Evolutionary conservation across 2,329 filamentous ascomycete genomes (phyloP).

Genomic region (Fusarium sp.): DNA sequence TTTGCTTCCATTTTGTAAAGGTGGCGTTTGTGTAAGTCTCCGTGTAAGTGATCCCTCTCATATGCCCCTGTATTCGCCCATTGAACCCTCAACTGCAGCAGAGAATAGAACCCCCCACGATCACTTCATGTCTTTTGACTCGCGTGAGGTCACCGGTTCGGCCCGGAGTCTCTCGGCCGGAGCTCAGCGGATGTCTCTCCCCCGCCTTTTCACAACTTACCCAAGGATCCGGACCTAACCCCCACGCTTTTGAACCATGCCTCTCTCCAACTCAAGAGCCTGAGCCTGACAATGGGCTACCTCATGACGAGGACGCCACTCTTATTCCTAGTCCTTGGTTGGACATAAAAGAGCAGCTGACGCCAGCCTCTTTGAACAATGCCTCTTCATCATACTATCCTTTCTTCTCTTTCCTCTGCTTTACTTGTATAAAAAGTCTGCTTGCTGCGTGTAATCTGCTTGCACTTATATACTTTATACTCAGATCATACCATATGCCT

Average conservation of each 20-base stretch:
- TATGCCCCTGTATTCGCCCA: background rate
- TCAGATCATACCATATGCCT: conserved; percentile 32
- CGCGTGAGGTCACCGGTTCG: conserved; percentile 31
- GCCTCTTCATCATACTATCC: conserved; percentile 10
- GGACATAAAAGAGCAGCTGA: conserved; percentile 45
- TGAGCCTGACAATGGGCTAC: conserved; percentile 20
- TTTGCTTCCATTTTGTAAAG: background rate
- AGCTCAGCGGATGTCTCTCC: conserved; percentile 20
- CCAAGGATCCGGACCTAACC: conserved; percentile 37
- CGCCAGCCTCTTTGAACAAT: conserved; percentile 23
- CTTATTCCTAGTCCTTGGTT: conserved; percentile 7
- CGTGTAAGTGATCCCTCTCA: conserved; percentile 13
- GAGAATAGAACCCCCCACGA: conserved; percentile 6
- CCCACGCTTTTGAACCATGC: conserved; percentile 34
- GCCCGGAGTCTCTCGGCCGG: conserved; percentile 45
- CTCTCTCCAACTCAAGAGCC: conserved; percentile 26
- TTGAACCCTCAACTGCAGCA: background rate
- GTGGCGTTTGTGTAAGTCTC: conserved; percentile 17
- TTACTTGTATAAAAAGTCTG: conserved; percentile 22
- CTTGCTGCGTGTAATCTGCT: conserved; percentile 2
- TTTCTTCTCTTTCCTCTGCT: conserved; percentile 11
- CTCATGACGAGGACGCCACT: conserved; percentile 44
- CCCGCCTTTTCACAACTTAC: conserved; percentile 22
- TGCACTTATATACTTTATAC: background rate
- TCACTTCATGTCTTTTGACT: conserved; percentile 18